Base-by-base conservation (phyloP, 2,329 filamentous ascomycete species). In the Cladophialophora yegresii region DNA sequence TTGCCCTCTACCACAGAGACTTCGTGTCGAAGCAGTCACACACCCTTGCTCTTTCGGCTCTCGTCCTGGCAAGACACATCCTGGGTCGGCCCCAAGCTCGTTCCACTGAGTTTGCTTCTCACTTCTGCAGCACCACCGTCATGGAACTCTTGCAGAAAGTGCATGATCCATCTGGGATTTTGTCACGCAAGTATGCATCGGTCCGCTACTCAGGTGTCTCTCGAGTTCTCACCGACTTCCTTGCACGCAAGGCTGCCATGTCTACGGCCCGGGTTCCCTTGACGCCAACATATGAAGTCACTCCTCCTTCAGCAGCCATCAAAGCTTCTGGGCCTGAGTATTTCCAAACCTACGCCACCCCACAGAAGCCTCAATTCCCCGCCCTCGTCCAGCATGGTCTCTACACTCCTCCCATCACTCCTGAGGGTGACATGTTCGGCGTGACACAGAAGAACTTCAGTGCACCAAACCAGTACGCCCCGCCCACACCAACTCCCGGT, bases 11-110 rank as follows among this genome's bases (percentile, higher is more conserved):
- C 80, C 92, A 98, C 81, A 90, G 93, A 74, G 95, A 98, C 70
- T 99, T 99, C 73, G 93, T 99, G 67, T 95, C 93, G 16, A 92
- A 90, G 62, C 89, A 89, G 74, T 92, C 95, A 22, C 96, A 93
- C 0, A 89, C 93, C 69, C 91, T 99, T 84, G 93, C 95, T 51
- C 86, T 92, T 70, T 89, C 92, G 50, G 92, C 93, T 10, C 83
- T 98, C 62, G 92, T 92, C 59, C 85, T 99, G 47, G 89, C 93
- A 45, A 85, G 93, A 69, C 93, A 91, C 74, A 92, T 99, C 68
- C 85, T 98, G 10, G 88, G 88, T 73, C 88, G 92, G 64, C 85
- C 88, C 47, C 92, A 96, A 76, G 84, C 88, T 69, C 86, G 86
- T 68, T 88, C 91, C 67, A 85, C 85, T 45, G 89, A 92, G 69